These are phyloP conservation scores for Crassisporium funariophilum DNA, from an alignment of 768 basidiomycete genomes.

Conservation along the genomic window DNA sequence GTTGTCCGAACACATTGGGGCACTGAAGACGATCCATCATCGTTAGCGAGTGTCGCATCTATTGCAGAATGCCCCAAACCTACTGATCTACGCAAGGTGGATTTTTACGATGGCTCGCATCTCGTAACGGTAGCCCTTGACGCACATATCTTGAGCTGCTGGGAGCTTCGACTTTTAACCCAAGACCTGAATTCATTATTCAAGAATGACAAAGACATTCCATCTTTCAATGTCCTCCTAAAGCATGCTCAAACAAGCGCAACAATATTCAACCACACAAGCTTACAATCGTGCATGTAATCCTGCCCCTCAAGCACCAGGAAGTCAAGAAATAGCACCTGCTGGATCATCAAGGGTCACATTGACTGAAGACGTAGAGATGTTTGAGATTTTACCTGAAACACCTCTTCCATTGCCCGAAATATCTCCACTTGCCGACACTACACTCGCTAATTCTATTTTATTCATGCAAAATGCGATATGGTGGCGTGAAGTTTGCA, in stretches of 20 bases:
- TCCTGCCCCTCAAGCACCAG: too few relatives aligned
- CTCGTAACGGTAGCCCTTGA: slow-evolving; percentile 20
- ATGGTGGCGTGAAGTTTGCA: slow-evolving; percentile 24
- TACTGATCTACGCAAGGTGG: slow-evolving; percentile 25
- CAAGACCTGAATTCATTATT: background rate
- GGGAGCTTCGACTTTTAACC: slow-evolving; percentile 14
- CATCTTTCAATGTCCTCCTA: too few relatives aligned
- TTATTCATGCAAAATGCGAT: slow-evolving; percentile 24
- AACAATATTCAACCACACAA: too few relatives aligned
- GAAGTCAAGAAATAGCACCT: too few relatives aligned
- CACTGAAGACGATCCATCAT: slow-evolving; percentile 15
- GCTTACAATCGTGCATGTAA: too few relatives aligned
- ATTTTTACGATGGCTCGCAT: slow-evolving; percentile 23
- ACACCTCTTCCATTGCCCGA: slow-evolving; percentile 5
- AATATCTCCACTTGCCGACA: slow-evolving; percentile 7
- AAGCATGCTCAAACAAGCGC: too few relatives aligned
- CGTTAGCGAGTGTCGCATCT: slow-evolving; percentile 18
- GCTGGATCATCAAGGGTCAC: slow-evolving; percentile 5
- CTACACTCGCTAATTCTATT: slow-evolving; percentile 20
- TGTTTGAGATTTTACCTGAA: background rate
- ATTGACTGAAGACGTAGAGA: background rate
- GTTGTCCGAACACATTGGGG: slow-evolving; percentile 24
- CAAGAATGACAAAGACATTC: background rate
- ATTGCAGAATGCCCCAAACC: slow-evolving; percentile 20
- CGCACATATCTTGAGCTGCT: slow-evolving; percentile 21